These are phyloP conservation scores for Podospora sp. DNA, from an alignment of 495 filamentous ascomycete species.

Conservation along the genomic window DNA sequence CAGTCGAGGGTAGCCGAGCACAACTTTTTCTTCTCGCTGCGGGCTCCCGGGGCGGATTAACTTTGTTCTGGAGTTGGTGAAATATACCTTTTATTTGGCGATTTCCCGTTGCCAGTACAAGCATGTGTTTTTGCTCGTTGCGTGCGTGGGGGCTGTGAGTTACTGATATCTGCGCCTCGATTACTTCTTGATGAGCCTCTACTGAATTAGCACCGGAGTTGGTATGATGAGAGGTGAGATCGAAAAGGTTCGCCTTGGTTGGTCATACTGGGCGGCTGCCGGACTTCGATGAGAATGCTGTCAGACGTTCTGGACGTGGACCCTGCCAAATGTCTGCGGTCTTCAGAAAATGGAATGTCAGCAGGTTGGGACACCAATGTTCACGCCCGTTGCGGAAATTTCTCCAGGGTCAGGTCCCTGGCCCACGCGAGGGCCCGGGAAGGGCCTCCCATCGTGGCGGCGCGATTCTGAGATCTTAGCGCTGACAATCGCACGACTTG, in stretches of 20 bases:
- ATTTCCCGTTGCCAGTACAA: slow-evolving; percentile 4
- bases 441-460: not conserved
- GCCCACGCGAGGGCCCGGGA: not conserved
- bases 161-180: not conserved
- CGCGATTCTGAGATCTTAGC: not conserved
- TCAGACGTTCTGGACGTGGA: too few relatives aligned
- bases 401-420: not conserved
- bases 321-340: too few relatives aligned
- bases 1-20: slow-evolving; percentile 5
- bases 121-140: not conserved
- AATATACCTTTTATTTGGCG: slow-evolving; percentile 14
- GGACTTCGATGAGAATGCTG: not conserved
- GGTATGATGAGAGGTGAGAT: not conserved
- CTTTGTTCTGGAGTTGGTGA: slow-evolving; percentile 11
- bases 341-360: too few relatives aligned
- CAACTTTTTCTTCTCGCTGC: not conserved
- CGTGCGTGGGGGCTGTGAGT: not conserved
- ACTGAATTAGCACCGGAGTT: not conserved
- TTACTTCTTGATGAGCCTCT: not conserved
- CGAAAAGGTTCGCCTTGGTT: not conserved
- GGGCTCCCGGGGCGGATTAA: slow-evolving; percentile 1
- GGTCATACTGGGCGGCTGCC: not conserved
- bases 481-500: not conserved
- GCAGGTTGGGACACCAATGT: too few relatives aligned
- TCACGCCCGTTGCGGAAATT: too few relatives aligned